Conservation (phyloP, 2,329 filamentous ascomycete genomes). For the Pezicula carpinea region DNA sequence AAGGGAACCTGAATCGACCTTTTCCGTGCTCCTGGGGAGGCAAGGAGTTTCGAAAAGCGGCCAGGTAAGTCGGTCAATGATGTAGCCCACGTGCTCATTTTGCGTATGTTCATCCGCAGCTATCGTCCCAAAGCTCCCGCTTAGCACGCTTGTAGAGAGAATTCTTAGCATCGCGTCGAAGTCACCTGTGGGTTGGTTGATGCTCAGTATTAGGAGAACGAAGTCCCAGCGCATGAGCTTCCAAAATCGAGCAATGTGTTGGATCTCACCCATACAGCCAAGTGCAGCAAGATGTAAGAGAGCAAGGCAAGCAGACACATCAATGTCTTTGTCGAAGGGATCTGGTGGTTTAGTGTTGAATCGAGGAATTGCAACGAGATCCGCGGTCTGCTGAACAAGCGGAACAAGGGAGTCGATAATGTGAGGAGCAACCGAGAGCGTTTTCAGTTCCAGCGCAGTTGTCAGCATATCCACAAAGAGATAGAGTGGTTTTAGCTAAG, state of each 20-base stretch:
- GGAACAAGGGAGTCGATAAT: slow-evolving; percentile 54
- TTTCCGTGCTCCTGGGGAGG: slow-evolving; percentile 19
- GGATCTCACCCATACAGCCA: slow-evolving; percentile 43
- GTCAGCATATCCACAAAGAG: slow-evolving; percentile 61
- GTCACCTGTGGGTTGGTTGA: slow-evolving; percentile 59
- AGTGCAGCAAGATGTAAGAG: slow-evolving; percentile 61
- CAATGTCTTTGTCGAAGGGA: slow-evolving; percentile 50
- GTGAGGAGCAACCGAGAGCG: slow-evolving; percentile 51
- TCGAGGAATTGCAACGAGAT: slow-evolving; percentile 43
- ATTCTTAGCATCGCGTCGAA: slow-evolving; percentile 62
- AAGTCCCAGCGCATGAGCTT: slow-evolving; percentile 60
- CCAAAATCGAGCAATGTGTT: slow-evolving; percentile 53
- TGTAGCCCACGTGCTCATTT: slow-evolving; percentile 31
- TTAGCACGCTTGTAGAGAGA: slow-evolving; percentile 60
- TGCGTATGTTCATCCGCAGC: slow-evolving; percentile 36
- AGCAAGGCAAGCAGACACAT: slow-evolving; percentile 58
- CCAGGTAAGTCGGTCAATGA: slow-evolving; percentile 34
- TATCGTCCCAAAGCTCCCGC: slow-evolving; percentile 63
- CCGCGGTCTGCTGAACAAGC: slow-evolving; percentile 52
- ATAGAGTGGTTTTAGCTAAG: slow-evolving; percentile 56
- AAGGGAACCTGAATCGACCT: slow-evolving; percentile 19
- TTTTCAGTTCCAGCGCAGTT: slow-evolving; percentile 59
- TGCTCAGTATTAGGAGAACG: slow-evolving; percentile 61
- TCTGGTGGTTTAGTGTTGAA: slow-evolving; percentile 37
- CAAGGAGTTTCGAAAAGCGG: slow-evolving; percentile 39